phyloP scores from a whole-genome alignment of 2,329 filamentous ascomycete genomes.

The Alternaria atra region DNA sequence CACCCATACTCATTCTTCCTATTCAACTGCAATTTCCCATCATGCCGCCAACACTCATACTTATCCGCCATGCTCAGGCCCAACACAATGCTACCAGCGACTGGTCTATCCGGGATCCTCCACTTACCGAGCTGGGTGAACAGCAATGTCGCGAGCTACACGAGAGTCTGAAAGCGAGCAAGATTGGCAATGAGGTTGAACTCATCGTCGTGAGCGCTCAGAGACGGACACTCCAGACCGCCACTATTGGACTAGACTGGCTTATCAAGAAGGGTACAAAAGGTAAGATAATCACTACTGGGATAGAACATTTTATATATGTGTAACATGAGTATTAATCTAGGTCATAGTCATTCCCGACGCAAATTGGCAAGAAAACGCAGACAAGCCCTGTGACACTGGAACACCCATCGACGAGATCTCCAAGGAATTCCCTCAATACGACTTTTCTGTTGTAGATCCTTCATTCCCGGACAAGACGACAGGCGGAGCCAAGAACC shows the following conservation, averaged over 20 bases:
- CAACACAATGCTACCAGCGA: conserved; percentile 56
- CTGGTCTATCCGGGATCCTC: conserved; percentile 54
- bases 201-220: conserved; percentile 71
- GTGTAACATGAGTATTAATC: neutral
- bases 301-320: neutral
- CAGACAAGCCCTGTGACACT: conserved; percentile 67
- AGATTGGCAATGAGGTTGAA: conserved; percentile 57
- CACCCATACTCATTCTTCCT: neutral
- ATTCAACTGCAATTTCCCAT: conserved; percentile 3
- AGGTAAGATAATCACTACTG: conserved; percentile 4
- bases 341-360: conserved; percentile 58
- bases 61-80: conserved; percentile 58
- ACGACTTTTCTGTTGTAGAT: conserved; percentile 67
- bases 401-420: conserved; percentile 61
- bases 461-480: conserved; percentile 71
- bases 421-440: conserved; percentile 60
- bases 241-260: conserved; percentile 66
- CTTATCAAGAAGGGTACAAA: conserved; percentile 60
- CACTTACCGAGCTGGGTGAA: conserved; percentile 53
- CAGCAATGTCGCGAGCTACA: conserved; percentile 54
- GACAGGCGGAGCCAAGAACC: conserved; percentile 46
- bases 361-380: conserved; percentile 70
- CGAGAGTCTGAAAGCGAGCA: conserved; percentile 46
- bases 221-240: conserved; percentile 71
- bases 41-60: conserved; percentile 57